Evolutionary conservation across 2,329 filamentous ascomycete species (phyloP).

Genomic region (Claviceps quebecensis): DNA sequence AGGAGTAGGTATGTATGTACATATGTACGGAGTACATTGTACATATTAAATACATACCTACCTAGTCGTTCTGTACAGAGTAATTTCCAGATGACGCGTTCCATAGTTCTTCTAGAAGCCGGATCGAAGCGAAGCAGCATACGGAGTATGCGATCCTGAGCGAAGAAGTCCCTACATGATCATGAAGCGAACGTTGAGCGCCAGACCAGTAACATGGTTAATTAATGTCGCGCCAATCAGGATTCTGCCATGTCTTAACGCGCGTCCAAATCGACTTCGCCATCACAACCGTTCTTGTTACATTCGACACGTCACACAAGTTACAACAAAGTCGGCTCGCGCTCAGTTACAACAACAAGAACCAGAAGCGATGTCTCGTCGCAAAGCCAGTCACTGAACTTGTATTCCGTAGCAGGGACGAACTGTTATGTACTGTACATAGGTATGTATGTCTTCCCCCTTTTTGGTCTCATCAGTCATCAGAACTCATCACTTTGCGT

Average conservation of each 20-base stretch:
- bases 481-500: slow-evolving; percentile 6
- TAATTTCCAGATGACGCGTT: background rate
- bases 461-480: slow-evolving; percentile 3
- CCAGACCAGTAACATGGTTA: background rate
- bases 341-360: background rate
- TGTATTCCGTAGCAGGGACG: background rate
- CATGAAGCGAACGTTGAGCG: background rate
- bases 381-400: background rate
- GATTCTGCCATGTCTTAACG: background rate
- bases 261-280: background rate
- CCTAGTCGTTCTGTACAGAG: background rate
- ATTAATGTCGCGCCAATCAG: background rate
- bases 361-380: background rate
- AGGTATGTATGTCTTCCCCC: background rate
- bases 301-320: background rate
- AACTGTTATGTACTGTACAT: background rate
- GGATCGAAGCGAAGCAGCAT: background rate
- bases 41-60: no score
- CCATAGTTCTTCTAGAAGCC: slow-evolving; percentile 1
- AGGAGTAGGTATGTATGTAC: no score
- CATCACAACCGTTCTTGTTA: background rate
- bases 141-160: background rate
- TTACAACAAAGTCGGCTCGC: background rate
- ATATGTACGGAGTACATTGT: no score
- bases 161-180: background rate